Base-by-base conservation (phyloP, 352 stramenopile genomes). In the Pythium dissimile region DNA sequence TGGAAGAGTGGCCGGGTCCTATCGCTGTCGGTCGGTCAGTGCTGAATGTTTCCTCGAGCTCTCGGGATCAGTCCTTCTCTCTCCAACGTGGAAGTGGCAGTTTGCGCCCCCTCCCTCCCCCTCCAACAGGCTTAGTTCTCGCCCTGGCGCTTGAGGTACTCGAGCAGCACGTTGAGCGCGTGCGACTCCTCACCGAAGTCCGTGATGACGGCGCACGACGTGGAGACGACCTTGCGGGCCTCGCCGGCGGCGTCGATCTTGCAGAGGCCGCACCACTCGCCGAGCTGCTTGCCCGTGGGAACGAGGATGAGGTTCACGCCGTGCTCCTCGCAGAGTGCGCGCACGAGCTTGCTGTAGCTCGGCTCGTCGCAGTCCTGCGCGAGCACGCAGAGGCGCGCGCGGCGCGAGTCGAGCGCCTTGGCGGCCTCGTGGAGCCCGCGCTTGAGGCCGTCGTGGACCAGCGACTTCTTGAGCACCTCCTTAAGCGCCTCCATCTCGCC, bases 111-210 rank as follows among this genome's bases (percentile, higher is more conserved):
- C n/a, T n/a, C n/a, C n/a, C n/a, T n/a, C n/a, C n/a, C n/a, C n/a
- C n/a, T n/a, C n/a, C n/a, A n/a, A n/a, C n/a, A n/a, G 18, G 20
- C 59, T 88, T 91, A 95, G 79, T 92, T 92, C 69, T 93, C 86
- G 65, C 84, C 84, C 73, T 92, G 86, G 66, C 84, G 98, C 88
- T 99, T 98, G 63, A 99, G 90, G 87, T 99, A 99, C 73, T 99
- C 94, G 59, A 99, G 84, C 42, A 99, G 90, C 50, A 99, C 91
- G 65, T 97, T 97, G 50, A 99, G 86, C 46, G 96, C 97, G 75
- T 97, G 89, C 38, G 92, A 98, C 73, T 99, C 97, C 86, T 99
- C 97, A 77, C 98, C 98, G 69, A 99, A 99, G 77, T 99, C 97
- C 46, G 97, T 99, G 71, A 99, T 97, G 64, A 99, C 97, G 59